Percentiles rank a stretch among this genome's conserved stretches.
Conservation (phyloP, 768 basidiomycete species). For the Crassisporium funariophilum region DNA sequence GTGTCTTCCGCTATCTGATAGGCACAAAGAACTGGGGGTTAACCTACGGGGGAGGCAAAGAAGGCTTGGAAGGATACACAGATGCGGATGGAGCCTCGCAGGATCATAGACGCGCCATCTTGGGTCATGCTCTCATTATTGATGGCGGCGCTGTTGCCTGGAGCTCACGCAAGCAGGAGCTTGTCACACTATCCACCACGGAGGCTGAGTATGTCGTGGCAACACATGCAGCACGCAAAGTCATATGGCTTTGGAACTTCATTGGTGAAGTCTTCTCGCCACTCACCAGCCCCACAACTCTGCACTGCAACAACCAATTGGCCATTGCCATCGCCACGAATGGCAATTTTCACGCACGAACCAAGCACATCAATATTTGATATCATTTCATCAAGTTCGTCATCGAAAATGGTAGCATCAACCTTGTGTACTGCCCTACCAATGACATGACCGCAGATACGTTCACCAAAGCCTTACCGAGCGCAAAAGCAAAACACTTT, state of each 20-base stretch:
- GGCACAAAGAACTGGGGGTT: slow-evolving; percentile 11
- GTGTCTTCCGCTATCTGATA: slow-evolving; percentile 18
- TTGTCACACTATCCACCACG: slow-evolving; percentile 23
- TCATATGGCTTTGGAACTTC: slow-evolving; percentile 6
- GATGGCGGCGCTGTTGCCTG: slow-evolving; percentile 23
- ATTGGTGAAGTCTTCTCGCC: not conserved
- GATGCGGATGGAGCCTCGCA: not conserved
- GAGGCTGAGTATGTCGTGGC: slow-evolving; percentile 18
- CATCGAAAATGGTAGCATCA: too few species aligned
- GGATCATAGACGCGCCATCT: too few species aligned
- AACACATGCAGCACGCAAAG: slow-evolving; percentile 6
- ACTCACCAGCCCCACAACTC: not conserved
- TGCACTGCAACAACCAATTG: slow-evolving; percentile 11
- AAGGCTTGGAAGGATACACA: slow-evolving; percentile 16
- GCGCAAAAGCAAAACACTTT: too few species aligned
- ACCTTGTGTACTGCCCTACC: slow-evolving; percentile 10
- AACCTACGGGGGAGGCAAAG: slow-evolving; percentile 12
- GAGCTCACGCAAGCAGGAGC: slow-evolving; percentile 31
- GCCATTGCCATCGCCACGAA: too few species aligned
- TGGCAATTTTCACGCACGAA: too few species aligned
- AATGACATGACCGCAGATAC: slow-evolving; percentile 19
- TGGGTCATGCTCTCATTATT: not conserved
- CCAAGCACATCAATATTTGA: too few species aligned
- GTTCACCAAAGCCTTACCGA: slow-evolving; percentile 25
- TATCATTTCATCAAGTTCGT: too few species aligned